These are phyloP conservation scores for Cotoneaster glaucophyllus DNA, from an alignment of 306 rosid species.

Conservation along the genomic window DNA sequence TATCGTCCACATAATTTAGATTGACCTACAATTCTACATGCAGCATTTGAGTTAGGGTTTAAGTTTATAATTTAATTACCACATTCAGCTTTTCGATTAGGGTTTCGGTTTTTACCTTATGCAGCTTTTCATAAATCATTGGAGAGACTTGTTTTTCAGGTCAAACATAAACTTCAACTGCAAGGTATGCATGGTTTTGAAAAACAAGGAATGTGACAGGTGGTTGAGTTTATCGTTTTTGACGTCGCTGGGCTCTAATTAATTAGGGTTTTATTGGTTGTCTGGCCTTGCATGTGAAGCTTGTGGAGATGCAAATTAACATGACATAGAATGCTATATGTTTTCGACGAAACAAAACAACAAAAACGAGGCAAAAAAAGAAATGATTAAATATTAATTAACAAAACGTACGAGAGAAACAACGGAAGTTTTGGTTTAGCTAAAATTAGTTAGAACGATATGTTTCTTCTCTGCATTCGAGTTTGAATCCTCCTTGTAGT, in stretches of 20 bases:
- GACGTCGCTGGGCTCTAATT: background rate
- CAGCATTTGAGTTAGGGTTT: background rate
- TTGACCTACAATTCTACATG: background rate
- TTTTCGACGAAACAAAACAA: background rate
- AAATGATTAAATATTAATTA: too few species aligned
- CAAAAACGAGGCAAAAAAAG: background rate
- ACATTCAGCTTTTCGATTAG: background rate
- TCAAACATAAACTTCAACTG: background rate
- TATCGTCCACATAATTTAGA: too few species aligned
- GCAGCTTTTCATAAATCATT: background rate
- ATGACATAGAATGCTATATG: background rate
- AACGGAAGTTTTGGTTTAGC: too few species aligned
- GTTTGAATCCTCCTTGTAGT: too few species aligned
- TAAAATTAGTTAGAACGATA: too few species aligned
- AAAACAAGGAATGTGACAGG: background rate
- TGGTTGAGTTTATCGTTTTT: background rate
- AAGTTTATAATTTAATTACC: too few species aligned
- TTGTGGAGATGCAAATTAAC: background rate
- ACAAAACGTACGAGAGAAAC: background rate
- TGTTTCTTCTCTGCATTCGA: rapidly evolving
- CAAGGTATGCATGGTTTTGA: background rate
- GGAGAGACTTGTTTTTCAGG: background rate
- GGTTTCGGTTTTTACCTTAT: background rate
- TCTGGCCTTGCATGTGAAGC: background rate
- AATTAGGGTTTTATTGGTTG: too few species aligned